Evolutionary conservation across 2,329 filamentous ascomycete genomes (phyloP).

Genomic region (Cordyceps tenuipes): DNA sequence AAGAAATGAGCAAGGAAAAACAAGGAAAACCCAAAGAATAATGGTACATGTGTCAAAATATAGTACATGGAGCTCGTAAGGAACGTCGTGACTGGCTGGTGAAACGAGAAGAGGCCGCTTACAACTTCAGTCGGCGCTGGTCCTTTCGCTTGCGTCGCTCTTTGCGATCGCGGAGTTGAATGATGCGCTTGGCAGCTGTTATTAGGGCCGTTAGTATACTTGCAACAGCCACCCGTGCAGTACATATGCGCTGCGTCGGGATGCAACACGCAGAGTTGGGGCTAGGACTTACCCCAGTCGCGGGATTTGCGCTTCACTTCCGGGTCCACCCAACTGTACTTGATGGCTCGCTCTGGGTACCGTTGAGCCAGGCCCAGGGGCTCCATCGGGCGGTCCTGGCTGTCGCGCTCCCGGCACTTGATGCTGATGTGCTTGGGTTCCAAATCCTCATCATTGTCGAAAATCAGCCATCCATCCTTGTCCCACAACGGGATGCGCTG

Average conservation of each 20-base stretch:
- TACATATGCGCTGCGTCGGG: not conserved
- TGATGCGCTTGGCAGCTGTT: constrained; percentile 26
- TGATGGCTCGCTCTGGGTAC: constrained; percentile 39
- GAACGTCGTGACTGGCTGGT: constrained; percentile 11
- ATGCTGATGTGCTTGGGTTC: constrained; percentile 30
- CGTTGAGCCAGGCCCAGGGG: constrained; percentile 31
- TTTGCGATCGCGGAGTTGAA: constrained; percentile 29
- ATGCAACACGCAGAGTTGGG: not conserved
- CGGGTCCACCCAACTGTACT: constrained; percentile 36
- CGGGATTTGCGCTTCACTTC: constrained; percentile 30
- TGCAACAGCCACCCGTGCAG: not conserved
- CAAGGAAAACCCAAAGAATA: not conserved
- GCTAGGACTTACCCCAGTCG: constrained; percentile 31
- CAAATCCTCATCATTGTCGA: constrained; percentile 30
- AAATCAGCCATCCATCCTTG: constrained; percentile 31
- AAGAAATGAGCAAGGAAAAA: not conserved
- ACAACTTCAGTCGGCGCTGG: constrained; percentile 28
- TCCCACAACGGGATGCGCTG: constrained; percentile 33
- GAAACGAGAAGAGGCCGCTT: constrained; percentile 10
- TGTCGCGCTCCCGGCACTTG: constrained; percentile 32
- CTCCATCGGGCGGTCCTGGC: constrained; percentile 28
- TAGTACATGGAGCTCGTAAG: constrained; percentile 13
- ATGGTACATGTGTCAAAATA: constrained; percentile 10
- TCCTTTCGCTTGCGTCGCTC: constrained; percentile 32
- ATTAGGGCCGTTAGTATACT: constrained; percentile 14